These are phyloP conservation scores for Taphrina wiesneri DNA, from an alignment of 1,139 yeast species.

Conservation along the genomic window DNA sequence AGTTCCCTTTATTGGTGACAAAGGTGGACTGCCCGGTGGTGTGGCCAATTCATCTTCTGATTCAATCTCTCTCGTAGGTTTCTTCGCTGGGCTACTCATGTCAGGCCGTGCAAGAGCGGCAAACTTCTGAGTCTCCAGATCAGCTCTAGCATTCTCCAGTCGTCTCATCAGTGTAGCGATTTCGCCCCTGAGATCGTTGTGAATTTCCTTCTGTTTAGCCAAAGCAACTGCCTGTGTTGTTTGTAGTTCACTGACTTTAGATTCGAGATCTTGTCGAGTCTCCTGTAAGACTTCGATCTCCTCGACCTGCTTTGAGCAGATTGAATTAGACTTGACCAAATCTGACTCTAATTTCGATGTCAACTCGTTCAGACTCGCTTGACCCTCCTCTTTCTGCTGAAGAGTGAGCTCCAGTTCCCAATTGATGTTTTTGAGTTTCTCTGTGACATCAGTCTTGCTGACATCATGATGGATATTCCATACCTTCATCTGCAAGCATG, in stretches of 20 bases:
- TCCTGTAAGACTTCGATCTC: conserved; percentile 4
- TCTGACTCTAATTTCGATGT: background rate
- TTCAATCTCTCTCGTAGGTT: conserved; percentile 38
- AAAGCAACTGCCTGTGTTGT: background rate
- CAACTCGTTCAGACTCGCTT: conserved; percentile 37
- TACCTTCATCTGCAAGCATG: conserved; percentile 48
- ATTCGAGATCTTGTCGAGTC: background rate
- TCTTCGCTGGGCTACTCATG: conserved; percentile 17
- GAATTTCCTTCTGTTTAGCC: conserved; percentile 5
- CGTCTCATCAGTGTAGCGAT: background rate
- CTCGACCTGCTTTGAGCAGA: conserved; percentile 5
- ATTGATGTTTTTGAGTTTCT: conserved; percentile 63
- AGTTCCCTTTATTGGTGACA: conserved; percentile 51
- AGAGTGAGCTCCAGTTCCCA: conserved; percentile 74
- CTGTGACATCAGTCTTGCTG: conserved; percentile 40
- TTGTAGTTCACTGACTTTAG: background rate
- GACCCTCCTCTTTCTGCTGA: conserved; percentile 52
- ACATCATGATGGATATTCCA: conserved; percentile 1
- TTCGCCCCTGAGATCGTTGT: conserved; percentile 16
- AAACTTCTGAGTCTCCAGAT: conserved; percentile 17
- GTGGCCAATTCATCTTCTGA: conserved; percentile 38
- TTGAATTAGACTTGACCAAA: background rate
- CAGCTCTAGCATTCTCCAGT: conserved; percentile 9
- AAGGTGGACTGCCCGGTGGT: conserved; percentile 45
- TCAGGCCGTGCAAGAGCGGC: background rate